These are phyloP conservation scores for Arthroderma uncinatum DNA, from an alignment of 2,329 filamentous ascomycete genomes.

Conservation along the genomic window DNA sequence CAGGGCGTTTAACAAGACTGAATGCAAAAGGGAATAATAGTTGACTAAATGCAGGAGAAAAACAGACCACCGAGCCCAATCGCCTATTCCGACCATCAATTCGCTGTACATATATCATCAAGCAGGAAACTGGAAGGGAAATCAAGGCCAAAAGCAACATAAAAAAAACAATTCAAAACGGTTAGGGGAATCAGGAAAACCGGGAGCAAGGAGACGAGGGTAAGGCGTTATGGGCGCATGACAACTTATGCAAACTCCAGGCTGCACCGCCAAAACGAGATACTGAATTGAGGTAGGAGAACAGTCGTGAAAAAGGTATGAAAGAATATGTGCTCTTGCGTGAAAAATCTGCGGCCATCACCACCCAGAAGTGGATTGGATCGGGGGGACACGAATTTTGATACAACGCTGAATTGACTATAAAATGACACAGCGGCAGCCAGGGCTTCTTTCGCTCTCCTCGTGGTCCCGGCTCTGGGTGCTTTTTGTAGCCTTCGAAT, in stretches of 20 bases:
- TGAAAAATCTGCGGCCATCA: neutral
- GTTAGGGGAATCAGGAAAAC: neutral
- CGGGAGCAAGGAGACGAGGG: neutral
- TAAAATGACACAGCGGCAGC: constrained; percentile 55
- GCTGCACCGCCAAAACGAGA: neutral
- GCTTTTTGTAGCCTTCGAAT: constrained; percentile 55
- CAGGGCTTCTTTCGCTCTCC: constrained; percentile 45
- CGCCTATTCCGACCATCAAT: constrained; percentile 5
- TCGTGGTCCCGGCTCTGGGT: constrained; percentile 42
- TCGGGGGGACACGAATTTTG: neutral
- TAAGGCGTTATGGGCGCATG: neutral
- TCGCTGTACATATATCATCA: constrained; percentile 5
- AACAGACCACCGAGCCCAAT: neutral
- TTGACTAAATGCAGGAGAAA: neutral
- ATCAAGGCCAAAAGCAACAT: neutral
- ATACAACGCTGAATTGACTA: constrained; percentile 22
- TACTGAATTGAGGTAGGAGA: neutral
- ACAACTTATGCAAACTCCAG: neutral
- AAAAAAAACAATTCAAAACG: neutral
- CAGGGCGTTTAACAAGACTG: neutral
- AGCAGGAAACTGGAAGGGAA: neutral
- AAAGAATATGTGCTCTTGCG: neutral
- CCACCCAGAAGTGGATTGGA: neutral
- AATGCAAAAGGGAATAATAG: neutral
- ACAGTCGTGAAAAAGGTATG: neutral